Evolutionary conservation across 177 flowering plant species (phyloP).

Genomic region (Tripterygium wilfordii): DNA sequence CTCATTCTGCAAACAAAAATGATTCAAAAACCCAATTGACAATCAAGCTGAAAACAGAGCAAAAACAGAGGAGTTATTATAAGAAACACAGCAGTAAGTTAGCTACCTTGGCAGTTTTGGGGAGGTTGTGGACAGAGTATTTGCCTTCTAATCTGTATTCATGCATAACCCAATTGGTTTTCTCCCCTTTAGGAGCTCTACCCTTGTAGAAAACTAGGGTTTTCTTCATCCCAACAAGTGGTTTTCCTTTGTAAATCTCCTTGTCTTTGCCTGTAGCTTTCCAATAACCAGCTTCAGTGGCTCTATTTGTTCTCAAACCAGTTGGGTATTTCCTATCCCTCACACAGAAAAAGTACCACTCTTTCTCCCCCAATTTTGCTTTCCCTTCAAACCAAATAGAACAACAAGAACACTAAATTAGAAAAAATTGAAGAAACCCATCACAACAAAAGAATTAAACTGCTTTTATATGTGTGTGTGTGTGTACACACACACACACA

Average conservation of each 20-base stretch:
- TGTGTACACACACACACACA: too few species aligned
- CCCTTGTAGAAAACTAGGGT: slow-evolving; percentile 91
- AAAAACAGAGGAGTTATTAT: slow-evolving; percentile 5
- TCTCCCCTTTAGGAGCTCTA: slow-evolving; percentile 89
- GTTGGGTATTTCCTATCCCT: slow-evolving; percentile 94
- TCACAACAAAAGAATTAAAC: not conserved
- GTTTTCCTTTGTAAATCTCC: slow-evolving; percentile 62
- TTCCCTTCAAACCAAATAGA: slow-evolving; percentile 42
- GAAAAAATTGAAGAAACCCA: not conserved
- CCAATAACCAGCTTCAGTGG: slow-evolving; percentile 92
- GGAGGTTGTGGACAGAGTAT: slow-evolving; percentile 52
- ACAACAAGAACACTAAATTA: slow-evolving; percentile 1
- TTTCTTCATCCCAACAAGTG: slow-evolving; percentile 91
- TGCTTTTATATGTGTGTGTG: not conserved
- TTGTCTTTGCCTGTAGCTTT: slow-evolving; percentile 96
- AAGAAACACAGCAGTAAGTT: not conserved
- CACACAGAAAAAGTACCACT: slow-evolving; percentile 92
- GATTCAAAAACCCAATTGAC: not conserved
- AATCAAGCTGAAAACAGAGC: slow-evolving; percentile 3
- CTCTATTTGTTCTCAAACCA: slow-evolving; percentile 88
- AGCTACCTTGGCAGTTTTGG: slow-evolving; percentile 71
- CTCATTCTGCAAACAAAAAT: slow-evolving; percentile 55
- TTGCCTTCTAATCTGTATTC: slow-evolving; percentile 86
- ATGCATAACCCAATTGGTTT: slow-evolving; percentile 91
- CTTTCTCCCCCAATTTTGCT: slow-evolving; percentile 90